Conservation (phyloP, 1,284 basidiomycete species). For the Lentinula novae-zelandiae region DNA sequence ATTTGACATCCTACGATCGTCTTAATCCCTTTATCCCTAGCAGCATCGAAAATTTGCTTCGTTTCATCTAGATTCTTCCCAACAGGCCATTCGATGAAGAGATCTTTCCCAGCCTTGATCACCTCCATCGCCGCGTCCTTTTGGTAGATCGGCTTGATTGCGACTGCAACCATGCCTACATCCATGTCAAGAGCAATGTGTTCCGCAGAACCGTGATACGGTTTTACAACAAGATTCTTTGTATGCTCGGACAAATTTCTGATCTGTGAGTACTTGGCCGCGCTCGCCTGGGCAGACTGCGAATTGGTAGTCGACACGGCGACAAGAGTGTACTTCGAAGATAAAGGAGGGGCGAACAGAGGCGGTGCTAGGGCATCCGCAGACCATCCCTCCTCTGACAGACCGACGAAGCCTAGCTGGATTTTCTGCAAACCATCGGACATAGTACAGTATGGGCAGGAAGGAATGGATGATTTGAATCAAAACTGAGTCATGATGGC, state of each 20-base stretch:
- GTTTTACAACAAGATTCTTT: conserved; percentile 18
- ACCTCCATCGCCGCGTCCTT: conserved; percentile 25
- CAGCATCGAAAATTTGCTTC: conserved; percentile 27
- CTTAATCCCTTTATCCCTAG: conserved; percentile 26
- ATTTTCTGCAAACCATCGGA: not conserved
- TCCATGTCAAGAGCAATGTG: conserved; percentile 29
- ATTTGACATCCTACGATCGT: conserved; percentile 31
- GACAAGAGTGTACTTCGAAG: conserved; percentile 21
- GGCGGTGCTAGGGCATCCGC: not conserved
- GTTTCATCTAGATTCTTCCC: conserved; percentile 28
- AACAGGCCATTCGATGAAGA: conserved; percentile 39
- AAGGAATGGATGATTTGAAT: not conserved
- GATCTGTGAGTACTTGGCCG: conserved; percentile 22
- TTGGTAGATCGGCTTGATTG: conserved; percentile 28
- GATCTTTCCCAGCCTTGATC: conserved; percentile 31
- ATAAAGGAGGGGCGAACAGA: not conserved
- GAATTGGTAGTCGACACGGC: conserved; percentile 26
- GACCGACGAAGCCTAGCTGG: conserved; percentile 7
- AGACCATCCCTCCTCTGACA: conserved; percentile 7
- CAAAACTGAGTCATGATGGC: not conserved
- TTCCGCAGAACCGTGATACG: conserved; percentile 26
- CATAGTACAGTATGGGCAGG: not conserved
- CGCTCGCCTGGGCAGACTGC: conserved; percentile 23
- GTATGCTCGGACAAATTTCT: not conserved
- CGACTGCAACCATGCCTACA: conserved; percentile 32